phyloP scores from a whole-genome alignment of 371 early-diverging fungal species.

The Zychaea mexicana region DNA sequence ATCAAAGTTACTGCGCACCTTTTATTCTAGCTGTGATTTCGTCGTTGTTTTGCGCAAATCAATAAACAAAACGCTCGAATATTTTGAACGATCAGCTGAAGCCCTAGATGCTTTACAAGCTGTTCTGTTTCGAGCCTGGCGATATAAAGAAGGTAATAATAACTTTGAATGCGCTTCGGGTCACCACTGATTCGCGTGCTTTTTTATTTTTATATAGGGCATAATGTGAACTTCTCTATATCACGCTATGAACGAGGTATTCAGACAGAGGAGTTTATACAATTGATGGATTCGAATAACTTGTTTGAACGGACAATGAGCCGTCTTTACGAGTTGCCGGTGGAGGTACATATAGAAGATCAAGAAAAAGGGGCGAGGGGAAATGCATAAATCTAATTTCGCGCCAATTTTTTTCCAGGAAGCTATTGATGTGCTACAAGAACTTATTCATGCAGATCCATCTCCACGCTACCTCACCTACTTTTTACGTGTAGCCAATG shows the following conservation, averaged over 20 bases:
- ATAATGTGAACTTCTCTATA: constrained; percentile 18
- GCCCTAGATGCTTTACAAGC: constrained; percentile 12
- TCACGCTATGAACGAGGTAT: constrained; percentile 26
- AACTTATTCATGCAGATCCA: background rate
- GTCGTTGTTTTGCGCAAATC: background rate
- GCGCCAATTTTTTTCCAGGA: background rate
- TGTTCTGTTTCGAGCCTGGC: constrained; percentile 26
- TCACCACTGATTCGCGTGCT: background rate
- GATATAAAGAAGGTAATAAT: constrained; percentile 12
- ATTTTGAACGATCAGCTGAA: constrained; percentile 6
- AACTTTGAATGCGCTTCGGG: background rate
- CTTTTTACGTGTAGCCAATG: constrained; percentile 1
- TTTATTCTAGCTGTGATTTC: background rate
- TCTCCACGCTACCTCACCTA: background rate
- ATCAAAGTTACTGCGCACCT: background rate
- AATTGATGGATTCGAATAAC: constrained; percentile 2
- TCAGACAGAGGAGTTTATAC: constrained; percentile 11
- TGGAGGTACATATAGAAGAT: constrained; percentile 9
- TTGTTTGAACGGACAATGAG: constrained; percentile 3
- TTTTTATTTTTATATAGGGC: background rate
- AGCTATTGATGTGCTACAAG: background rate
- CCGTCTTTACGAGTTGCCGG: constrained; percentile 10
- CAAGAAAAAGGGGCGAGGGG: no score
- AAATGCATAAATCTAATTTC: no score
- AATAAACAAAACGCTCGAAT: constrained; percentile 11